Base-by-base conservation (phyloP, 2,329 filamentous ascomycete genomes). In the Pseudofabraea citricarpa region DNA sequence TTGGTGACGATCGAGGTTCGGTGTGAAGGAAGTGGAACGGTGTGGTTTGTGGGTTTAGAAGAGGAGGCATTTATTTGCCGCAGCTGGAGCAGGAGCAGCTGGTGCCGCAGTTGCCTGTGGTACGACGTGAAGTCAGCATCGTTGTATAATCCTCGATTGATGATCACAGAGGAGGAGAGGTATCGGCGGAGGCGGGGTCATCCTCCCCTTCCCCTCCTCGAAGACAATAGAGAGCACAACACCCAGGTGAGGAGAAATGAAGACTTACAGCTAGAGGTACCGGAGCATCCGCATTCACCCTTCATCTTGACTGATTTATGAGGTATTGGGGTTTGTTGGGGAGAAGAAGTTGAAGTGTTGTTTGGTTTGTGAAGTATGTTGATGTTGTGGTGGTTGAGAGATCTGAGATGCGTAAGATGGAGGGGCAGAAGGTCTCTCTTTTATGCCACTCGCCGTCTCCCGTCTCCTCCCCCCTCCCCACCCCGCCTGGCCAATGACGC, bases 241-340 rank as follows among this genome's bases (percentile, higher is more conserved):
- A 38, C 22, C 33, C 37, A 22, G 39, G 18, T 31, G 36, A 27
- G 9, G 49, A 46, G 35, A 39, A 48, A 44, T 41, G 48, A 45
- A 45, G 43, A 58, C 60, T 51, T 63, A 63, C 62, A 64, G 57
- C 53, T 56, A 36, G 59, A 60, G 52, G 53, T 41, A 50, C 57
- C 57, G 43, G 61, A 63, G 60, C 62, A 64, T 61, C 61, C 61
- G 54, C 62, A 64, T 51, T 64, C 61, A 49, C 59, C 60, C 60
- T 63, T 63, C 62, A 64, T 64, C 43, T 56, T 64, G 59, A 56
- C 44, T 43, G 51, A 31, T 37, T 41, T 43, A 15, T 15, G 13
- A 21, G 27, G 13, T 13, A 8, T 41, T 22, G 40, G 16, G 40
- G 18, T 41, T 36, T 20, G 15, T 35, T 7, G 23, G n/a, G 5